phyloP scores from a whole-genome alignment of 2,329 filamentous ascomycete species.

The Trichoderma koningii region DNA sequence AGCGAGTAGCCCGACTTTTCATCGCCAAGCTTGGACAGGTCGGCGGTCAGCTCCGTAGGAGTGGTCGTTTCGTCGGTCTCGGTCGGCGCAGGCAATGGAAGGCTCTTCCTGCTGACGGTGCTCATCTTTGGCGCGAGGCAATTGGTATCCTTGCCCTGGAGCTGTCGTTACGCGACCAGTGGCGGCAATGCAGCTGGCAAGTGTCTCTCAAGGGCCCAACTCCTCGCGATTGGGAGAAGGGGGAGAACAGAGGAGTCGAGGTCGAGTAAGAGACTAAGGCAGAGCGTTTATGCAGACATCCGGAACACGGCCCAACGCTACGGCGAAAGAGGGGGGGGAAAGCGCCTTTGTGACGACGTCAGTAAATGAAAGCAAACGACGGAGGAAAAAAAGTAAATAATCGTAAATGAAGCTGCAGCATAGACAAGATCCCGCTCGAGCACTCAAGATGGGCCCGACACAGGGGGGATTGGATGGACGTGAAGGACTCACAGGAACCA shows the following conservation, averaged over 20 bases:
- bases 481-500: conserved; percentile 20
- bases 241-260: background rate
- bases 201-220: background rate
- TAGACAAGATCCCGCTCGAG: conserved; percentile 3
- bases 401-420: background rate
- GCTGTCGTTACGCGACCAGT: conserved; percentile 4
- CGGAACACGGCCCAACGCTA: conserved; percentile 18
- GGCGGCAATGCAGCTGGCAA: conserved; percentile 1
- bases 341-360: conserved; percentile 14
- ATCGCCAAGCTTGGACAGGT: conserved; percentile 68
- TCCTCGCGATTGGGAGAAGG: background rate
- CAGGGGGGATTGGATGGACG: conserved; percentile 6
- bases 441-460: conserved; percentile 18
- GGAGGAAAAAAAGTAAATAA: background rate
- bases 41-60: conserved; percentile 64
- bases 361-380: conserved; percentile 7
- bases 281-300: conserved; percentile 22
- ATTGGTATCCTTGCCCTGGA: conserved; percentile 6
- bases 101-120: conserved; percentile 57
- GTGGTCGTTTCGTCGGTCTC: conserved; percentile 67
- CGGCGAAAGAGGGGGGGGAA: background rate
- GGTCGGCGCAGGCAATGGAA: conserved; percentile 77
- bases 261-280: conserved; percentile 13
- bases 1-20: conserved; percentile 76
- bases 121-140: conserved; percentile 50